A percentile compares a stretch with the other conserved stretches of the same genome.
Conservation (phyloP, 768 basidiomycete species). For the Lactarius pseudohatsudake region DNA sequence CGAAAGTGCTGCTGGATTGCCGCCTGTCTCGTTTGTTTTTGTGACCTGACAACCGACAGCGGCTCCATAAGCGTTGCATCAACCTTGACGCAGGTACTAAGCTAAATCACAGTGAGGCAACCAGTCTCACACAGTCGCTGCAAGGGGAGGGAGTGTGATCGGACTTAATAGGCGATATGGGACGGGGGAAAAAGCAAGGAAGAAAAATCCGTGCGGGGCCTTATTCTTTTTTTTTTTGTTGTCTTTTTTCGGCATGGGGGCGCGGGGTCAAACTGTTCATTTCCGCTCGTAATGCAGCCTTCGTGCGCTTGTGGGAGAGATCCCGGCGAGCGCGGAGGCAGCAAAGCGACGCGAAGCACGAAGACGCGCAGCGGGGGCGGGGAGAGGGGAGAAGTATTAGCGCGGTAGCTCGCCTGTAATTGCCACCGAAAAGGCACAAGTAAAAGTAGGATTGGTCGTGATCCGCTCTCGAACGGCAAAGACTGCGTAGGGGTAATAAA, state of each 20-base stretch:
- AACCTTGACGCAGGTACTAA: neutral
- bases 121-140: conserved; percentile 8
- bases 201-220: conserved; percentile 10
- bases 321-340: conserved; percentile 15
- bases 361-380: neutral
- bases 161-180: conserved; percentile 18
- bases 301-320: neutral
- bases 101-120: neutral
- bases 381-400: neutral
- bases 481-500: neutral
- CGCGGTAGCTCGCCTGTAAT: neutral
- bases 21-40: neutral
- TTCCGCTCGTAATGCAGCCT: neutral
- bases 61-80: neutral
- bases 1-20: neutral
- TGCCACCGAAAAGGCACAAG: neutral
- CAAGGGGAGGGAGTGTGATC: neutral
- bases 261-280: conserved; percentile 4
- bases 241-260: neutral
- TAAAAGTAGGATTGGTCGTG: neutral
- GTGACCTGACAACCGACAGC: conserved; percentile 18
- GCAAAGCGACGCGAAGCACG: neutral
- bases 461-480: neutral
- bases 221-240: neutral
- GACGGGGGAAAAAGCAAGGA: neutral